Conservation (phyloP, 768 basidiomycete genomes). For the Punctularia strigosozonata region DNA sequence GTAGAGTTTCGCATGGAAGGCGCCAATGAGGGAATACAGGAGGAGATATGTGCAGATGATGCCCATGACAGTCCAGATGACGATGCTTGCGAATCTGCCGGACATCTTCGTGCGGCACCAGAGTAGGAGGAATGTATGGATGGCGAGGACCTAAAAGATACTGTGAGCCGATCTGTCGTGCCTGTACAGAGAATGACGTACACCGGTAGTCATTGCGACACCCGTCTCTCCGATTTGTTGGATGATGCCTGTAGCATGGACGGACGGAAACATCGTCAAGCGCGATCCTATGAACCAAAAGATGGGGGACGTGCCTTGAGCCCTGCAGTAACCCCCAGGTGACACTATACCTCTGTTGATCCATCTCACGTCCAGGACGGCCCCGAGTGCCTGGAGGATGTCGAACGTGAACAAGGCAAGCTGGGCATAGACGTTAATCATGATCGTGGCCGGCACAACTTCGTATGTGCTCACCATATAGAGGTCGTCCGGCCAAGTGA, state of each 20-base stretch:
- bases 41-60: conserved; percentile 23
- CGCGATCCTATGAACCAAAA: background rate
- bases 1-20: too few species aligned
- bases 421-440: conserved; percentile 10
- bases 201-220: conserved; percentile 29
- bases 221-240: conserved; percentile 31
- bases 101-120: conserved; percentile 20
- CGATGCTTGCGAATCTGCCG: conserved; percentile 14
- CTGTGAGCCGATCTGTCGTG: background rate
- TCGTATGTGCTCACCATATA: conserved; percentile 21
- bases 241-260: conserved; percentile 19
- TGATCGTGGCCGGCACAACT: background rate
- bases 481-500: conserved; percentile 28
- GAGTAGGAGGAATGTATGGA: conserved; percentile 30
- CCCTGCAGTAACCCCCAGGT: conserved; percentile 21
- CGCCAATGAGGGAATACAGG: conserved; percentile 14
- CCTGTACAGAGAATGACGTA: conserved; percentile 15
- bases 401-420: conserved; percentile 19
- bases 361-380: conserved; percentile 26
- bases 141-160: conserved; percentile 19
- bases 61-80: conserved; percentile 25
- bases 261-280: background rate
- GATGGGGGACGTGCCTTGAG: conserved; percentile 19
- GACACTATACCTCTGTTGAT: conserved; percentile 21
- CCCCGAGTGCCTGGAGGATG: conserved; percentile 25